Evolutionary conservation across 345 rosid genomes (phyloP).

Genomic region (Bruguiera parviflora): DNA sequence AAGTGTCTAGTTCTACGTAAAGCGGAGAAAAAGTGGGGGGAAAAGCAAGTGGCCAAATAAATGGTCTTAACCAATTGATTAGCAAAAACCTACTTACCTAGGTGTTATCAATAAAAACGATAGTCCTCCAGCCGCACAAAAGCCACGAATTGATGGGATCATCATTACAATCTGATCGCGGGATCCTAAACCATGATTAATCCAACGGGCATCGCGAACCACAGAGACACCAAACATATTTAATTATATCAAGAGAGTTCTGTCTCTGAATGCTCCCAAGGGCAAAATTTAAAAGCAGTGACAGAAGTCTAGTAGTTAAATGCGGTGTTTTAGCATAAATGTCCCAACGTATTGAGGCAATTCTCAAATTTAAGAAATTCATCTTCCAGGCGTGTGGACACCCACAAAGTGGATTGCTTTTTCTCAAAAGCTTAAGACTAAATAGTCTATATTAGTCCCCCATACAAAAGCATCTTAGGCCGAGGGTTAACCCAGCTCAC

Average conservation of each 20-base stretch:
- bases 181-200: conserved; percentile 34
- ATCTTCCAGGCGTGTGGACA: not conserved
- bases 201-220: conserved; percentile 16
- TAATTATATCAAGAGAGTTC: too few species aligned
- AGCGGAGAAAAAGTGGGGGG: too few species aligned
- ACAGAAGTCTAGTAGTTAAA: too few species aligned
- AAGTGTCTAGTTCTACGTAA: too few species aligned
- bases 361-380: too few species aligned
- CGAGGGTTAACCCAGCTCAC: conserved; percentile 29
- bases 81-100: not conserved
- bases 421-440: not conserved
- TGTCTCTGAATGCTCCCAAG: too few species aligned
- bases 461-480: conserved; percentile 9
- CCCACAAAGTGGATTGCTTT: not conserved
- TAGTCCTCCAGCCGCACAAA: conserved; percentile 16
- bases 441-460: not conserved
- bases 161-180: conserved; percentile 30
- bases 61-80: conserved; percentile 14
- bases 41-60: conserved; percentile 13
- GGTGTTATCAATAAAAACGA: not conserved
- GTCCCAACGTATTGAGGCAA: too few species aligned
- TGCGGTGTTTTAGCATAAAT: too few species aligned
- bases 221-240: not conserved
- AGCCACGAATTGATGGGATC: conserved; percentile 27
- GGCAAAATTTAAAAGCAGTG: too few species aligned